phyloP scores from a whole-genome alignment of 2,329 filamentous ascomycete species.

The Dactylellina cionopaga region DNA sequence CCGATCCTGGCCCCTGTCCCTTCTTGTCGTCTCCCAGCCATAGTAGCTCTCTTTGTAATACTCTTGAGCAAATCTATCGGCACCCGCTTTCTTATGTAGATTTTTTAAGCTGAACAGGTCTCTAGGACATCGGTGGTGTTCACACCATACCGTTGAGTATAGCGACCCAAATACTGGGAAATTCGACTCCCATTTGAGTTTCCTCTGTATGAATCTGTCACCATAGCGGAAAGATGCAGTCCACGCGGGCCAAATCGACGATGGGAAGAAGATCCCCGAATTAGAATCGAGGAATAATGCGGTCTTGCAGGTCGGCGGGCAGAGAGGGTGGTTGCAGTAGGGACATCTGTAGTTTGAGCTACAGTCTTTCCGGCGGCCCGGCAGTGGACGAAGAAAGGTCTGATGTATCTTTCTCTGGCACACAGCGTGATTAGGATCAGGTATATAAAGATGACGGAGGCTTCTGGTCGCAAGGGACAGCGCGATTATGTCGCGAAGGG shows the following conservation, averaged over 20 bases:
- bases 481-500: slow-evolving; percentile 23
- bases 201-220: not conserved
- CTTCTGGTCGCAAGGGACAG: slow-evolving; percentile 19
- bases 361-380: not conserved
- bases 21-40: not conserved
- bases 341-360: slow-evolving; percentile 25
- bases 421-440: slow-evolving; percentile 8
- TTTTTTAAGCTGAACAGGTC: slow-evolving; percentile 34
- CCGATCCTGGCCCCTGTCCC: not conserved
- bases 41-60: not conserved
- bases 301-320: slow-evolving; percentile 25
- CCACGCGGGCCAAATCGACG: slow-evolving; percentile 10
- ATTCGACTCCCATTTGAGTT: not conserved
- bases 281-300: slow-evolving; percentile 26
- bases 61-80: slow-evolving; percentile 13
- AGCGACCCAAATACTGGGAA: not conserved
- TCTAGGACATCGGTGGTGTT: slow-evolving; percentile 36
- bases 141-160: slow-evolving; percentile 36
- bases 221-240: not conserved
- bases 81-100: slow-evolving; percentile 7
- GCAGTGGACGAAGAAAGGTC: not conserved
- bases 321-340: slow-evolving; percentile 26
- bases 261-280: slow-evolving; percentile 35
- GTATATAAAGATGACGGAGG: slow-evolving; percentile 27
- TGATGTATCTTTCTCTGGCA: slow-evolving; percentile 1